Evolutionary conservation across 192 early-diverging fungal genomes (phyloP).

Genomic region (Dissophora globulifera): DNA sequence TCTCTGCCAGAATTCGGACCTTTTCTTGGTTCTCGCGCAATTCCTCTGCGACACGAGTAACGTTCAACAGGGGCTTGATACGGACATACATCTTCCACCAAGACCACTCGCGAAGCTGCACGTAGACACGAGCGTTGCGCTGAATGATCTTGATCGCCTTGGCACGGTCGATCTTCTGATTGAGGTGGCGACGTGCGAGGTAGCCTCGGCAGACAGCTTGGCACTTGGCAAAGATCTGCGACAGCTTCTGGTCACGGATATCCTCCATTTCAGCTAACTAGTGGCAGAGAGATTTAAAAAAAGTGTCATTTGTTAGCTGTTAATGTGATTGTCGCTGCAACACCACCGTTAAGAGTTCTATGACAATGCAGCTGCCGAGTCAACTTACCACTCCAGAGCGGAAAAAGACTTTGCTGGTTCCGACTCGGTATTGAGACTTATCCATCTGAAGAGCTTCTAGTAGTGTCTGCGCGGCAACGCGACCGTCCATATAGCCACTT

Average conservation of each 20-base stretch:
- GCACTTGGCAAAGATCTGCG: constrained; percentile 83
- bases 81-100: constrained; percentile 97
- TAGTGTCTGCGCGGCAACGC: constrained; percentile 83
- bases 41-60: constrained; percentile 85
- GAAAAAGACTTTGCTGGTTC: constrained; percentile 97
- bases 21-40: constrained; percentile 76
- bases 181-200: constrained; percentile 72
- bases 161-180: constrained; percentile 70
- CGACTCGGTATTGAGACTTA: constrained; percentile 84
- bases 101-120: constrained; percentile 89
- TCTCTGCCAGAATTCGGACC: constrained; percentile 78
- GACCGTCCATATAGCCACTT: constrained; percentile 89
- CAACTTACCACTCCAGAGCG: constrained; percentile 86
- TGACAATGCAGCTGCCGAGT: no score
- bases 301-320: no score
- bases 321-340: no score
- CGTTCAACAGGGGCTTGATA: constrained; percentile 88
- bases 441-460: constrained; percentile 84
- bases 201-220: constrained; percentile 91
- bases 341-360: no score
- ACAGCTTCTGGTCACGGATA: constrained; percentile 83
- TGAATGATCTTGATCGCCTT: constrained; percentile 93
- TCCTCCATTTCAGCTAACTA: constrained; percentile 94
- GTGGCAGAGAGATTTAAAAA: no score
- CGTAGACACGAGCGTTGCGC: constrained; percentile 91